Evolutionary conservation across 2,329 filamentous ascomycete genomes (phyloP), one percentile per base, ranked within the genome.

Genomic region (Colletotrichum shisoi): DNA sequence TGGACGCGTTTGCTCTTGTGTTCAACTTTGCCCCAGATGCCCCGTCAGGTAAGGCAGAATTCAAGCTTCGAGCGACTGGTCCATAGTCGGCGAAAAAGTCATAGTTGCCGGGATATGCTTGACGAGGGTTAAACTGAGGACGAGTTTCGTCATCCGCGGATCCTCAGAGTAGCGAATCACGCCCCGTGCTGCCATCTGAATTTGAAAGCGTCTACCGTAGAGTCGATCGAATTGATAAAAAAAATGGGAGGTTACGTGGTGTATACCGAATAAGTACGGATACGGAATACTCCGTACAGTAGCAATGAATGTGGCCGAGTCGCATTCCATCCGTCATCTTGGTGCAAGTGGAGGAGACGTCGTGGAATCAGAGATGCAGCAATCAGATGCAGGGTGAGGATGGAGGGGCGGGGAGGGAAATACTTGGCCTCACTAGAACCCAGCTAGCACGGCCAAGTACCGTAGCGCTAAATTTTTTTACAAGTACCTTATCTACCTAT

Each of bases 351-450:
- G 31, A 34, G 31, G 31, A 34, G 48, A 67, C 42, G 64, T 56
- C 54, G 64, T 67, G 64, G 64, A 64, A 67, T 67, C 64, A 64
- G 61, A 64, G 42, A 59, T 59, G 64, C 64, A 64, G 56, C 61
- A 59, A 60, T 60, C 54, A 56, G 61, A 59, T 54, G 61, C 54
- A 67, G 54, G 61, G 61, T 59, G 48, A 62, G 46, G 60, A 67
- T 45, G 37, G 37, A 53, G 40, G 37, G 39, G 42, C 37, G 53
- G 48, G 48, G 61, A 46, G 19, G 44, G 21, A 46, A n/a, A 21
- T 42, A 56, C 37, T 13, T 42, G 2, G 5, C 52, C 52, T 21
- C n/a, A 9, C 40, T 44, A 13, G 4, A 21, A 6, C 8, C 8
- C 21, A 11, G 21, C 12, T 44, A 56, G 53, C 21, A 37, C 17